Evolutionary conservation across 257 asterid genomes (phyloP).

Genomic region (Perilla frutescens): DNA sequence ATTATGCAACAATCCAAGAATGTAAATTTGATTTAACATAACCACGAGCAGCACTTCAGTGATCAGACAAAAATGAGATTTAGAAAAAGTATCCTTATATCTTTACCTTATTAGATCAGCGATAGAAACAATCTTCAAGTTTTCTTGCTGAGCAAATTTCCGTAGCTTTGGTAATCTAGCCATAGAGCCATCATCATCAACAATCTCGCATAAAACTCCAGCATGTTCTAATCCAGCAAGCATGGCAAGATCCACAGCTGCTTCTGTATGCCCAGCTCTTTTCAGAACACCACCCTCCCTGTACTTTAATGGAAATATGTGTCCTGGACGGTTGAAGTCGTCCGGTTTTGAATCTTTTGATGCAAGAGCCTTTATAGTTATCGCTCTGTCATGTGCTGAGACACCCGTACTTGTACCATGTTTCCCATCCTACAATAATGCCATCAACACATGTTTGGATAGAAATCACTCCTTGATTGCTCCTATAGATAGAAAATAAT

Average conservation of each 20-base stretch:
- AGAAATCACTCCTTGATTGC: no score
- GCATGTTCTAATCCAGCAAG: constrained; percentile 91
- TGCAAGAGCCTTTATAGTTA: constrained; percentile 80
- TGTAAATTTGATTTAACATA: background rate
- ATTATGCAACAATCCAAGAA: background rate
- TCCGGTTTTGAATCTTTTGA: constrained; percentile 79
- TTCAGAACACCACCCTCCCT: constrained; percentile 93
- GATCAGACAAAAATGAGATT: no score
- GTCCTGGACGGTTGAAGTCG: constrained; percentile 96
- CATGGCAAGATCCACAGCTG: constrained; percentile 83
- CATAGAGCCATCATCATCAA: constrained; percentile 99
- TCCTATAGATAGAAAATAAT: no score
- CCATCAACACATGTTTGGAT: background rate
- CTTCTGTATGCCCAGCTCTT: constrained; percentile 99
- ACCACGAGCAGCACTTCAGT: no score
- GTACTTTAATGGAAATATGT: constrained; percentile 91
- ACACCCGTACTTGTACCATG: constrained; percentile 94
- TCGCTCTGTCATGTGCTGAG: constrained; percentile 87
- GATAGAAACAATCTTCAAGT: constrained; percentile 77
- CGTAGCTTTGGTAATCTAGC: constrained; percentile 94
- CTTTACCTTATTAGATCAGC: constrained; percentile 86
- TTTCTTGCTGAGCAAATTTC: constrained; percentile 62
- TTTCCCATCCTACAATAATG: constrained; percentile 79
- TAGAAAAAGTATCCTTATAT: no score
- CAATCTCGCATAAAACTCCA: constrained; percentile 89